Conservation (phyloP, 78 protist genomes). For the Bodo saltans region DNA sequence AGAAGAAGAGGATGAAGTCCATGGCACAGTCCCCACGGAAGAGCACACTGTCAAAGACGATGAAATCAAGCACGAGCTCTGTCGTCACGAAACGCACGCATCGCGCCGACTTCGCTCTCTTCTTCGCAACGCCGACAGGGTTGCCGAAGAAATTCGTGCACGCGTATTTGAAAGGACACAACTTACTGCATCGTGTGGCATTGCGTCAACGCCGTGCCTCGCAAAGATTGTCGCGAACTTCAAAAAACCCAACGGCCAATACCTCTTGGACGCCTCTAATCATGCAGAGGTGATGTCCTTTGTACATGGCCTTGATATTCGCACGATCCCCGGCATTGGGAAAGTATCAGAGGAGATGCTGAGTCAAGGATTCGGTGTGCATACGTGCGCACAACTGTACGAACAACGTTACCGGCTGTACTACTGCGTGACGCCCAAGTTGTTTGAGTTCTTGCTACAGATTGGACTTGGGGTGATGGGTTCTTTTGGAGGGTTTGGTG, state of each 20-base stretch:
- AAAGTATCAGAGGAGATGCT: constrained; percentile 40
- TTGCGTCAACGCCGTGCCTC: constrained; percentile 35
- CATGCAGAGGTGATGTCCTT: constrained; percentile 20
- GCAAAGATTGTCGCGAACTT: constrained; percentile 55
- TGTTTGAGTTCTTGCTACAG: not conserved
- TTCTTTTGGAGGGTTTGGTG: no score
- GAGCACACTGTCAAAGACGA: not conserved
- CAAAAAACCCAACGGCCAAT: constrained; percentile 72
- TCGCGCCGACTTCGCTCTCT: no score
- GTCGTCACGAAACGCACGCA: not conserved
- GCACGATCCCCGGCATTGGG: constrained; percentile 65
- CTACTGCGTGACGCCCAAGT: not conserved
- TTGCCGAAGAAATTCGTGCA: constrained; percentile 36
- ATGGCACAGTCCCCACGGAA: not conserved
- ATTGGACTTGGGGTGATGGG: not conserved
- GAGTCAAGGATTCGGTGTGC: not conserved
- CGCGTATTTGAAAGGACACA: constrained; percentile 10
- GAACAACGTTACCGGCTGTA: not conserved
- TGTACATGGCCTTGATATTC: constrained; percentile 27
- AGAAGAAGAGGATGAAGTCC: not conserved
- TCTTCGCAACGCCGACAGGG: not conserved
- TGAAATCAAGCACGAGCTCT: no score
- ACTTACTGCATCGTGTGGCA: constrained; percentile 47
- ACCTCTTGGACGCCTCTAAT: not conserved
- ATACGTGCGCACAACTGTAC: constrained; percentile 7